Percentiles rank a stretch among this genome's conserved stretches.
phyloP scores from a whole-genome alignment of 192 early-diverging fungal species.

The Coemansia sp. region DNA sequence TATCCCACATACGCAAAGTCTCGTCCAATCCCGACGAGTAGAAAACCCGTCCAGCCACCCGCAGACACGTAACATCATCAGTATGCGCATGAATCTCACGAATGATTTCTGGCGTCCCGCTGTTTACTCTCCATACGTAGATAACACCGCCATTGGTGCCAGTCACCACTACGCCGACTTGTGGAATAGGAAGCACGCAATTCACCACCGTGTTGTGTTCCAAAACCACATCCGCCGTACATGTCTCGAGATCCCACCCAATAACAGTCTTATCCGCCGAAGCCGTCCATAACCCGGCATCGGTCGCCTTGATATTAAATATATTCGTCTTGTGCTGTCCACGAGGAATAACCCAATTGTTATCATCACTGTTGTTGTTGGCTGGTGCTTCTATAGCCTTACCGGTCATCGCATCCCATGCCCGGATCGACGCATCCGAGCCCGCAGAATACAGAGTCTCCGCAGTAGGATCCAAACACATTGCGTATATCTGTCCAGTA shows the following conservation, averaged over 20 bases:
- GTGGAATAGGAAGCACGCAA: conserved; percentile 58
- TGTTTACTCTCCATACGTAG: conserved; percentile 76
- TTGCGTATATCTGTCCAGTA: conserved; percentile 47
- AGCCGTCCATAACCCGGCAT: conserved; percentile 79
- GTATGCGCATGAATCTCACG: conserved; percentile 82
- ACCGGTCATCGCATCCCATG: conserved; percentile 72
- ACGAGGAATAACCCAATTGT: conserved; percentile 59
- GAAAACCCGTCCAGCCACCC: conserved; percentile 60
- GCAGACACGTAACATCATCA: conserved; percentile 80
- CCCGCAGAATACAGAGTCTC: conserved; percentile 42
- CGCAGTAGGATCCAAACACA: conserved; percentile 34
- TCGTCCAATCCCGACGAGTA: conserved; percentile 84
- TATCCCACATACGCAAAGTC: conserved; percentile 81
- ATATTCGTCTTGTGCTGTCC: conserved; percentile 81
- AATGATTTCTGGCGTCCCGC: conserved; percentile 52
- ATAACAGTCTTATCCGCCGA: conserved; percentile 91
- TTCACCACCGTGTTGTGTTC: conserved; percentile 85
- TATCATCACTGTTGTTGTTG: conserved; percentile 13
- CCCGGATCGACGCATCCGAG: conserved; percentile 62
- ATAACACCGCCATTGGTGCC: conserved; percentile 85
- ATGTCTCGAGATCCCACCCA: conserved; percentile 81
- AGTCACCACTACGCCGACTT: conserved; percentile 75
- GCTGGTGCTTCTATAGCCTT: conserved; percentile 16
- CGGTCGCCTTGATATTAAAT: conserved; percentile 63
- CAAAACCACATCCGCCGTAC: conserved; percentile 70